Conservation (phyloP, 2,329 filamentous ascomycete genomes). For the Xylaria sp. region DNA sequence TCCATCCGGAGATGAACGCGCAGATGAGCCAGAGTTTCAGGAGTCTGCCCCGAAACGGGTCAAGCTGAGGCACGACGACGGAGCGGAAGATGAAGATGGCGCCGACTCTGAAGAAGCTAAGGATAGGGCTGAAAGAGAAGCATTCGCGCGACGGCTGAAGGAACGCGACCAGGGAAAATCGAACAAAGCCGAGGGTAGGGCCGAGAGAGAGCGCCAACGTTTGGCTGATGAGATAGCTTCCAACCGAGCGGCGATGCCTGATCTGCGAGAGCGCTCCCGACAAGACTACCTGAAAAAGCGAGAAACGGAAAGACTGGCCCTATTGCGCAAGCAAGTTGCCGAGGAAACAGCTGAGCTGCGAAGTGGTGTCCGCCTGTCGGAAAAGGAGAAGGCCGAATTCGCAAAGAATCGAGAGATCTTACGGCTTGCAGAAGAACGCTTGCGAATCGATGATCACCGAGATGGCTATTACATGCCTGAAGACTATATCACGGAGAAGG, state of each 20-base stretch:
- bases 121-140: slow-evolving; percentile 80
- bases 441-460: slow-evolving; percentile 88
- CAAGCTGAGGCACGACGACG: slow-evolving; percentile 69
- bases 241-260: slow-evolving; percentile 77
- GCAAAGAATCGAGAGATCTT: slow-evolving; percentile 86
- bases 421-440: slow-evolving; percentile 82
- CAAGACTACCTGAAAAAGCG: slow-evolving; percentile 95
- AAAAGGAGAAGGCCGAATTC: slow-evolving; percentile 87
- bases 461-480: slow-evolving; percentile 95
- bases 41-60: slow-evolving; percentile 78
- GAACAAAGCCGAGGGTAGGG: slow-evolving; percentile 71
- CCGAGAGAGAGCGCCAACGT: slow-evolving; percentile 68
- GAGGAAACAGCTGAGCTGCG: slow-evolving; percentile 87
- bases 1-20: slow-evolving; percentile 60
- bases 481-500: slow-evolving; percentile 94
- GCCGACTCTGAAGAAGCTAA: slow-evolving; percentile 71
- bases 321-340: slow-evolving; percentile 89
- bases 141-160: slow-evolving; percentile 79
- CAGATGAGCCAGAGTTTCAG: slow-evolving; percentile 69
- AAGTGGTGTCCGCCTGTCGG: slow-evolving; percentile 78
- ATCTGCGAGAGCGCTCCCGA: slow-evolving; percentile 83
- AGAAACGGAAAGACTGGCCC: slow-evolving; percentile 83
- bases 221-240: slow-evolving; percentile 75
- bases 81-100: slow-evolving; percentile 52
- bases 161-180: slow-evolving; percentile 76